Base-by-base conservation (phyloP, 176 grass and related monocot species). In the Phoenix roebelenii region DNA sequence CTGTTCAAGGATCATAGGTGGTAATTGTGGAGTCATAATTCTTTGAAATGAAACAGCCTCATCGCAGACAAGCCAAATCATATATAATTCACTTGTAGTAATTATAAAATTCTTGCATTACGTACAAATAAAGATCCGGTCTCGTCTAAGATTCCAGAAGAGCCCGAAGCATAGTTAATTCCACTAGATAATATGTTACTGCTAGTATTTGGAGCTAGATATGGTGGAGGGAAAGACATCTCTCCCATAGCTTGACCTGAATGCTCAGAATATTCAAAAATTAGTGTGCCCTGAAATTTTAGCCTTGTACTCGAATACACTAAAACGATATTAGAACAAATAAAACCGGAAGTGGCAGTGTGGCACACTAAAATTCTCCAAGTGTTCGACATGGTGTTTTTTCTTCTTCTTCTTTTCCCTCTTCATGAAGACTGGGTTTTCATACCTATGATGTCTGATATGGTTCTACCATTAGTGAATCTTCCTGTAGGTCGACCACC, bases 381-480 rank as follows among this genome's bases (percentile, higher is more conserved):
- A 10, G 7, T 39, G 32, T 39, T 39, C 7, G 32, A 39, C 32
- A 39, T 9, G 1, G 32, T 7, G 2, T 12, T 39, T 39, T 39
- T 39, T 39, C 4, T 5, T 7, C 29, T 1, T 0, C 9, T 0
- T 7, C 29, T 1, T 0, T 9, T 0, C 9, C 1, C 1, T 35
- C 4, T 1, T 35, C 1, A 35, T 1, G 1, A 39, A 10, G 32
- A 10, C 32, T 39, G 6, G 32, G 32, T 39, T 39, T 39, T 39
- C 32, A 7, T 97, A 97, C 93, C 87, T 54, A 88, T 78, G 64
- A 88, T 62, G 75, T 91, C 93, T 30, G 69, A 72, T 58, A 87
- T 85, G 65, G 84, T 97, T 86, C 76, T 85, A 17, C 93, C 84
- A 14, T 97, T 97, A 23, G 87, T 97, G 76, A 97, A 91, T 63